Percentiles rank a stretch among this genome's conserved stretches.
Evolutionary conservation across 257 asterid species (phyloP).

Genomic region (Galeopsis tetrahit): DNA sequence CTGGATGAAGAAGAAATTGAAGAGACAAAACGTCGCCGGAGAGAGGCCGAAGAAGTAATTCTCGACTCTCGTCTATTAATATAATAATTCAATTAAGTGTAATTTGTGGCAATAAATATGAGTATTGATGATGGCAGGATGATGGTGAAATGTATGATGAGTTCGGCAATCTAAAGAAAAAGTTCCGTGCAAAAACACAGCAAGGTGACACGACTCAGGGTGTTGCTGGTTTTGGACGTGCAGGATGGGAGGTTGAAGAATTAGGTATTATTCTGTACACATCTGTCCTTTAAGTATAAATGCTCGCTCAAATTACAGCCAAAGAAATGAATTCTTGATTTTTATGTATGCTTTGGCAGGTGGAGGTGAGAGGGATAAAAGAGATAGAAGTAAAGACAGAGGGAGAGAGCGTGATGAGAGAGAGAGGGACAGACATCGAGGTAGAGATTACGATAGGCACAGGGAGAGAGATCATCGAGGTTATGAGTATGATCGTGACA

Average conservation of each 20-base stretch:
- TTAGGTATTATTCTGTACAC: conserved; percentile 52
- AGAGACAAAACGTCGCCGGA: conserved; percentile 86
- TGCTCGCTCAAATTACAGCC: not conserved
- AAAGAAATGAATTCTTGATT: not conserved
- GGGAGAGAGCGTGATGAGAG: conserved; percentile 78
- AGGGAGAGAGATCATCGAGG: conserved; percentile 70
- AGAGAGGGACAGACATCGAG: conserved; percentile 68
- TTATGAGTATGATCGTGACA: conserved; percentile 62
- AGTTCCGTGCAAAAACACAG: conserved; percentile 87
- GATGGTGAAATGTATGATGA: conserved; percentile 99
- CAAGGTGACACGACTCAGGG: conserved; percentile 66
- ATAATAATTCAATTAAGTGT: conserved; percentile 11
- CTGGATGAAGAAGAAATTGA: conserved; percentile 96
- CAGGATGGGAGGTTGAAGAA: conserved; percentile 99
- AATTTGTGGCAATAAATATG: not conserved
- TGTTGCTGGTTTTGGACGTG: conserved; percentile 92
- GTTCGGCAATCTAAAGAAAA: conserved; percentile 98
- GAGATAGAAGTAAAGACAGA: conserved; percentile 71
- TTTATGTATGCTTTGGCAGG: conserved; percentile 33
- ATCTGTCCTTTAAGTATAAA: not conserved
- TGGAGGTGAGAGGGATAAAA: conserved; percentile 61
- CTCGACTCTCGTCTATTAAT: conserved; percentile 14
- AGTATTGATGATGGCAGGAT: conserved; percentile 59
- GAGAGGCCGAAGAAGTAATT: conserved; percentile 93
- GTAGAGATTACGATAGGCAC: conserved; percentile 71